phyloP scores from a whole-genome alignment of 2,329 filamentous ascomycete species.

The Cladosporium sp. region DNA sequence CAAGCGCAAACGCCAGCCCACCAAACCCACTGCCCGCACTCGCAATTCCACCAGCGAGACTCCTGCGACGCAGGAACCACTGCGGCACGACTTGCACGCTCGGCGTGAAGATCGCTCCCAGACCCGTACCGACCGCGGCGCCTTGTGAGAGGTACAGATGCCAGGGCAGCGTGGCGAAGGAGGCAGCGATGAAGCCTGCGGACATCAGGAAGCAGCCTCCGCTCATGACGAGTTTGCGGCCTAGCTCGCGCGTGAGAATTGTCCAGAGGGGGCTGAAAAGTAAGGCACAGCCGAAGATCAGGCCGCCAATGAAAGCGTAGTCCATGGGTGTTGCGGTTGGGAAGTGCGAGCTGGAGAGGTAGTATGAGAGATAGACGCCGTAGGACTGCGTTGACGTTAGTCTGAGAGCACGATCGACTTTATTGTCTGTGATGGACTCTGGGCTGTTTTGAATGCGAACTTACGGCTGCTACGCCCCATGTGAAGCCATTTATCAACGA shows the following conservation, averaged over 20 bases:
- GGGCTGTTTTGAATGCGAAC: background rate
- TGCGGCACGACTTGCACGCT: constrained; percentile 36
- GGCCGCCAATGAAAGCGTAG: constrained; percentile 40
- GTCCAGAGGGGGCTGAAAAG: constrained; percentile 34
- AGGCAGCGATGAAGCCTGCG: constrained; percentile 32
- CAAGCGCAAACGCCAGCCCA: constrained; percentile 35
- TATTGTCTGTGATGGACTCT: background rate
- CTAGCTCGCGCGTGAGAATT: constrained; percentile 24
- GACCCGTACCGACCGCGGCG: constrained; percentile 36
- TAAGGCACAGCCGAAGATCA: constrained; percentile 36
- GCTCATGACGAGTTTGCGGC: constrained; percentile 29
- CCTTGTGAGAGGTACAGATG: constrained; percentile 41
- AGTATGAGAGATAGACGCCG: constrained; percentile 44
- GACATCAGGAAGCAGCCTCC: constrained; percentile 30
- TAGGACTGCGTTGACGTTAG: constrained; percentile 22
- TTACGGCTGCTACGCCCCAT: constrained; percentile 24
- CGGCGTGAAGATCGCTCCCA: constrained; percentile 40
- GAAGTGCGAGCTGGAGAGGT: constrained; percentile 35
- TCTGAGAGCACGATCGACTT: background rate
- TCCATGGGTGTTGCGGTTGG: constrained; percentile 33
- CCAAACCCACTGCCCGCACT: constrained; percentile 39
- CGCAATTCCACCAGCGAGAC: constrained; percentile 39
- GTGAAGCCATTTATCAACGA: constrained; percentile 27
- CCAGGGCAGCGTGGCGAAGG: constrained; percentile 33
- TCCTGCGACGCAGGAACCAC: constrained; percentile 39